A percentile compares a stretch with the other conserved stretches of the same genome.
phyloP scores from a whole-genome alignment of 2,329 filamentous ascomycete genomes.

The Cercospora canescens region DNA sequence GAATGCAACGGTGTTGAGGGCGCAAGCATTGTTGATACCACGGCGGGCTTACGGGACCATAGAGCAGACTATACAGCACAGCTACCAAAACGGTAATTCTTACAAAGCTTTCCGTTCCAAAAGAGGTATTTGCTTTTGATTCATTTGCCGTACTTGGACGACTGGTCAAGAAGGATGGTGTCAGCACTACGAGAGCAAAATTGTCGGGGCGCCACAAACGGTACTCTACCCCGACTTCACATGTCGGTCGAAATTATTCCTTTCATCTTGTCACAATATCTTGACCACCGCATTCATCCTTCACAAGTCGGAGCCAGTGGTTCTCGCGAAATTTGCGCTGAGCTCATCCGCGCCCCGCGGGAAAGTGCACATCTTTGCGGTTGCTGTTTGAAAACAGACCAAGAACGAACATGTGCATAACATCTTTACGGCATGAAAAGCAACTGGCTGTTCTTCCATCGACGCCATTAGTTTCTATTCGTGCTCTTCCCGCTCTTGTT shows the following conservation, averaged over 20 bases:
- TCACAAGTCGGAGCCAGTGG: neutral
- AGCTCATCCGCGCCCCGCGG: too few species aligned
- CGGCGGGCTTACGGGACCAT: too few species aligned
- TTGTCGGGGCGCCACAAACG: neutral
- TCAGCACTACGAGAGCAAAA: neutral
- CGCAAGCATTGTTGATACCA: neutral
- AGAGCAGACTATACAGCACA: neutral
- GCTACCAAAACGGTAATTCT: neutral
- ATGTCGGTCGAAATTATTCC: neutral
- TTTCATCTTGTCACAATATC: neutral
- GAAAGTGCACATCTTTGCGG: too few species aligned
- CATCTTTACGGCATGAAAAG: too few species aligned
- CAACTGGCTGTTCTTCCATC: too few species aligned
- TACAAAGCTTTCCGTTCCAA: too few species aligned
- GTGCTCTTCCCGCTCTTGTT: too few species aligned
- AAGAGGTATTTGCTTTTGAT: too few species aligned
- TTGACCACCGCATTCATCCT: neutral
- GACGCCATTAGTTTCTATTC: too few species aligned
- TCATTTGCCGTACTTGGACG: too few species aligned
- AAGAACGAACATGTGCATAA: too few species aligned
- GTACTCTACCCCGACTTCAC: neutral
- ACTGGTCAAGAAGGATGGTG: neutral
- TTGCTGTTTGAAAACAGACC: too few species aligned
- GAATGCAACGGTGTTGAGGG: neutral
- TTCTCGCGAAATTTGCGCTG: neutral